Evolutionary conservation across 2,329 filamentous ascomycete species (phyloP), one percentile per base, ranked within the genome.

Genomic region (Hirsutella rhossiliensis): DNA sequence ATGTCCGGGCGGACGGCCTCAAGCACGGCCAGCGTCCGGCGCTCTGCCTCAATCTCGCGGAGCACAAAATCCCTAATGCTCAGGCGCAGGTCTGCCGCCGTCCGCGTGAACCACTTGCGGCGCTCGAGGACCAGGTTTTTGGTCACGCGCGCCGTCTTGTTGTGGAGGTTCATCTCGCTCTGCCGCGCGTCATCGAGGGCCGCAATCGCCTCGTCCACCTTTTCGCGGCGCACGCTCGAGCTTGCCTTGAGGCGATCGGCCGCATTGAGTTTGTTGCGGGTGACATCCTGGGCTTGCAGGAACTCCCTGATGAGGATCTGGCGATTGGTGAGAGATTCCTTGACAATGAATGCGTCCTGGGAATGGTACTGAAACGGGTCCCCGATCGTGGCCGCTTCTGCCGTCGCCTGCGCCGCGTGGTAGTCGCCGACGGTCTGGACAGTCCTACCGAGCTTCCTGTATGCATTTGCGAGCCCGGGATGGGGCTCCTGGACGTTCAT

Each of bases 151-250:
- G 87, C 80, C 0, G 88, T 94, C 67, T 95, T 96, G 54, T 85
- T 79, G 48, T 79, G 77, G 20, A 98, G 76, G 56, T 88, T 85
- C 13, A 80, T 71, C 65, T 98, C 92, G 52, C 85, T 80, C 50
- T 76, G 81, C 44, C 84, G 76, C 4, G 92, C 92, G 58, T 97
- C 92, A 50, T 95, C 88, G 5, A 97, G 75, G 5, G 87, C 78
- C 17, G 80, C 75, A 56, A 98, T 94, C n/a, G 92, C 92, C 64
- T 98, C 92, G 60, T 98, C 92, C 27, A 97, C 92, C 67, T 97
- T 98, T 59, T 98, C 92, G 31, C 84, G 77, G 49, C 87, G 84
- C 31, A 98, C 89, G 46, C 81, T 92, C 15, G 86, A 84, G 61
- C 81, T 87, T 17, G 82, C 80, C 60, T 94, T 95, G 48, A 98